These are phyloP conservation scores for Stipa capillata DNA, from an alignment of 176 grass and related monocot species.

Conservation along the genomic window DNA sequence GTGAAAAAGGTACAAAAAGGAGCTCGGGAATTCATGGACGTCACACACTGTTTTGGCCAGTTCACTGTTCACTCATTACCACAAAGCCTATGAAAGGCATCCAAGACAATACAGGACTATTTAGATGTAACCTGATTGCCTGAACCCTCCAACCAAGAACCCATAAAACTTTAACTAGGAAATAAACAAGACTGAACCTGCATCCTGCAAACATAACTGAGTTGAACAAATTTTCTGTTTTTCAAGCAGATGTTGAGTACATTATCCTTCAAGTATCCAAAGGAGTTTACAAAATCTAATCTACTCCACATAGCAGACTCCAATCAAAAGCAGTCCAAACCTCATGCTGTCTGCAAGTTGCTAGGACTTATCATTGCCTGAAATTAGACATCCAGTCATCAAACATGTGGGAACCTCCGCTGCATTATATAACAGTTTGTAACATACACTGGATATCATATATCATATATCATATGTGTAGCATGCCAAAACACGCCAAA, in stretches of 20 bases:
- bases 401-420: not conserved
- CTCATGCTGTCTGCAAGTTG: not conserved
- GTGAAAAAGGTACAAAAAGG: not conserved
- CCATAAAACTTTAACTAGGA: not conserved
- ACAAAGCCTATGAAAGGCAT: not conserved
- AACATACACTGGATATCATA: not conserved
- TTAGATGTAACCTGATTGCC: no score
- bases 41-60: not conserved
- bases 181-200: not conserved
- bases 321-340: slow-evolving; percentile 5
- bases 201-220: not conserved
- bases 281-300: slow-evolving; percentile 24
- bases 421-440: not conserved
- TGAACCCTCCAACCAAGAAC: not conserved
- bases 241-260: not conserved
- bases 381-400: not conserved
- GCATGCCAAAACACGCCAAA: not conserved
- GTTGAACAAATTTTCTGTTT: not conserved
- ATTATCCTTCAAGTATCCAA: not conserved
- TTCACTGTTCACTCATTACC: no score
- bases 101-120: not conserved
- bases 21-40: no score
- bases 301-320: not conserved
- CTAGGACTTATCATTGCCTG: not conserved
- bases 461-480: not conserved